Evolutionary conservation across 192 early-diverging fungal genomes (phyloP).

Genomic region (Radiomyces spectabilis): DNA sequence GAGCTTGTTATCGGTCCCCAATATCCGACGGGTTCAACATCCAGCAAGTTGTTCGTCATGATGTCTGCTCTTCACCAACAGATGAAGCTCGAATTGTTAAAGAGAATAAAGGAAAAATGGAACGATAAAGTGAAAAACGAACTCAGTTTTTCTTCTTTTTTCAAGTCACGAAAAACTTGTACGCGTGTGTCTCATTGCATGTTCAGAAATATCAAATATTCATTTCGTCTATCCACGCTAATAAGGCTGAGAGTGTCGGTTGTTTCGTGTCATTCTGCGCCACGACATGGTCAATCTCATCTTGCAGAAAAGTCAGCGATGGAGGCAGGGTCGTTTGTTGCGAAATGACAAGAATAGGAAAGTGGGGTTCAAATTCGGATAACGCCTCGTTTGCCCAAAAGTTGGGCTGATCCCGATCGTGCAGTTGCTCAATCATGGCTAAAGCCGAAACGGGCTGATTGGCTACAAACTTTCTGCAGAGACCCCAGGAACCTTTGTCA

Average conservation of each 20-base stretch:
- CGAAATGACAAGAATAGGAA: conserved; percentile 4
- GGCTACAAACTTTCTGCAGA: conserved; percentile 10
- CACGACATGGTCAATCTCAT: conserved; percentile 3
- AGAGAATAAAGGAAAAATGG: not conserved
- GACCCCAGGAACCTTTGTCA: conserved; percentile 4
- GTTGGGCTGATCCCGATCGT: not conserved
- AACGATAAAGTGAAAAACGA: not conserved
- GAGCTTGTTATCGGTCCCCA: conserved; percentile 25
- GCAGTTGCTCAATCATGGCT: not conserved
- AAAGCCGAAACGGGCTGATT: conserved; percentile 17
- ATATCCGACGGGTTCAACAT: conserved; percentile 7
- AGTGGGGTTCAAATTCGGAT: conserved; percentile 13
- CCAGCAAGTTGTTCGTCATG: too few relatives aligned
- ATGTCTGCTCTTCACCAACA: not conserved
- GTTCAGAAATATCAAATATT: conserved; percentile 11
- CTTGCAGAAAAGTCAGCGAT: conserved; percentile 6
- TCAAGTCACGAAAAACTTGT: not conserved
- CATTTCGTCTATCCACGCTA: conserved; percentile 12
- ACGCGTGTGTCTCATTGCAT: not conserved
- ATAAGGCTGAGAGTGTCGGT: not conserved
- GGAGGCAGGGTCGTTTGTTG: not conserved
- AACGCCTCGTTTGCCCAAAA: not conserved
- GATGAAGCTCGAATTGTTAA: not conserved
- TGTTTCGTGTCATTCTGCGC: not conserved
- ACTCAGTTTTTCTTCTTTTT: conserved; percentile 1